Conservation (phyloP, 2,329 filamentous ascomycete genomes). For the Claviceps sp. region DNA sequence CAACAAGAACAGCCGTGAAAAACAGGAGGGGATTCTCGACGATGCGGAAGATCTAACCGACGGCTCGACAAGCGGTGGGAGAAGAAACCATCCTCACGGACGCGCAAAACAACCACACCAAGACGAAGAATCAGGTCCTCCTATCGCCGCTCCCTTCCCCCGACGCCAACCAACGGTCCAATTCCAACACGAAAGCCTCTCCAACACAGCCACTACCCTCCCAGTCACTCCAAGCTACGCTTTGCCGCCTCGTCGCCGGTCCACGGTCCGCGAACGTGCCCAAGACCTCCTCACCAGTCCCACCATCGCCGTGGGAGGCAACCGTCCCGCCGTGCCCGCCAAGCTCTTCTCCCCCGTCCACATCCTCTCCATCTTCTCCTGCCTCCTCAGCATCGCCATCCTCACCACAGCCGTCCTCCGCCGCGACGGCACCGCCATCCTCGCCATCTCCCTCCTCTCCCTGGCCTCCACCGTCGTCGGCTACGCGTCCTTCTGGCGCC, state of each 20-base stretch:
- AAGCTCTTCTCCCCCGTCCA: constrained; percentile 38
- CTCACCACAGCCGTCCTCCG: constrained; percentile 28
- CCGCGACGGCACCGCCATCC: constrained; percentile 21
- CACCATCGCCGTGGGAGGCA: constrained; percentile 22
- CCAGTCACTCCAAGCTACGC: not conserved
- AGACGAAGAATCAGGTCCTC: constrained; percentile 1
- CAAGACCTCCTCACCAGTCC: constrained; percentile 30
- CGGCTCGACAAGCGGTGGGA: not conserved
- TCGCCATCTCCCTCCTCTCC: constrained; percentile 38
- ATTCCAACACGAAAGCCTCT: constrained; percentile 6
- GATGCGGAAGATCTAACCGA: not conserved
- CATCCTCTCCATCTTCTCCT: constrained; percentile 37
- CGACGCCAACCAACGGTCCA: not conserved
- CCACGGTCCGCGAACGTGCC: constrained; percentile 26
- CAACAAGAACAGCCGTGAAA: not conserved
- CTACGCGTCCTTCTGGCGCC: constrained; percentile 44
- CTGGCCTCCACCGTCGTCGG: constrained; percentile 40
- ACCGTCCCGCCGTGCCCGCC: constrained; percentile 34
- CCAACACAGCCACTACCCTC: not conserved
- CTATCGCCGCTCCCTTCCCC: not conserved
- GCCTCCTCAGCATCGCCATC: constrained; percentile 33
- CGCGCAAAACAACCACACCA: not conserved
- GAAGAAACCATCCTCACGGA: not conserved
- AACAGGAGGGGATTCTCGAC: not conserved
- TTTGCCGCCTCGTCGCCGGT: constrained; percentile 11